A percentile compares a stretch with the other conserved stretches of the same genome.
Evolutionary conservation across 345 rosid species (phyloP).

Genomic region (Pistacia atlantica): DNA sequence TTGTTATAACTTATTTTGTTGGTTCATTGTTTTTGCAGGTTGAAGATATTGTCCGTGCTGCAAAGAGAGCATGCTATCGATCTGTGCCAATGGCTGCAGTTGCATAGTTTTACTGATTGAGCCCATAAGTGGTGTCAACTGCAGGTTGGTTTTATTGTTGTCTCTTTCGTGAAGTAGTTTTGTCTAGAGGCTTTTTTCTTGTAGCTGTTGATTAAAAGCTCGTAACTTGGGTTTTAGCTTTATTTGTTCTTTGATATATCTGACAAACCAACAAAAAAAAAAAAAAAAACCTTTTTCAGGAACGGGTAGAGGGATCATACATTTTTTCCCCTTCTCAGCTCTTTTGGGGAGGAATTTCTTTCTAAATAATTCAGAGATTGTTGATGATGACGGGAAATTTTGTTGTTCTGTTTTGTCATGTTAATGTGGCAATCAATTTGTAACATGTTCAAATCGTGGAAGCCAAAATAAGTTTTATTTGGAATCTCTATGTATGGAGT

Average conservation of each 20-base stretch:
- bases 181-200: neutral
- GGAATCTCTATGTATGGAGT: neutral
- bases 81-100: slow-evolving; percentile 41
- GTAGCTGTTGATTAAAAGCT: neutral
- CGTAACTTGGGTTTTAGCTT: neutral
- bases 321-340: slow-evolving; percentile 21
- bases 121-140: neutral
- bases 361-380: slow-evolving; percentile 34
- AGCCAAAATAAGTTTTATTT: slow-evolving; percentile 12
- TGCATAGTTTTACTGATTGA: slow-evolving; percentile 23
- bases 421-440: slow-evolving; percentile 11
- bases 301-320: slow-evolving; percentile 8
- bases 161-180: neutral
- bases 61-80: slow-evolving; percentile 68
- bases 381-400: slow-evolving; percentile 15
- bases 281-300: slow-evolving; percentile 16
- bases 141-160: slow-evolving; percentile 14
- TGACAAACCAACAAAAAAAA: neutral
- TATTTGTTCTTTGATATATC: neutral
- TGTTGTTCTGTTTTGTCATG: slow-evolving; percentile 18
- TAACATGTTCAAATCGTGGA: slow-evolving; percentile 9
- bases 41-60: slow-evolving; percentile 66
- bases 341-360: slow-evolving; percentile 21
- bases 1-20: neutral
- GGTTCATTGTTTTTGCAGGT: slow-evolving; percentile 32